Conservation (phyloP, 208 protist genomes). For the Acanthamoeba polyphaga region DNA sequence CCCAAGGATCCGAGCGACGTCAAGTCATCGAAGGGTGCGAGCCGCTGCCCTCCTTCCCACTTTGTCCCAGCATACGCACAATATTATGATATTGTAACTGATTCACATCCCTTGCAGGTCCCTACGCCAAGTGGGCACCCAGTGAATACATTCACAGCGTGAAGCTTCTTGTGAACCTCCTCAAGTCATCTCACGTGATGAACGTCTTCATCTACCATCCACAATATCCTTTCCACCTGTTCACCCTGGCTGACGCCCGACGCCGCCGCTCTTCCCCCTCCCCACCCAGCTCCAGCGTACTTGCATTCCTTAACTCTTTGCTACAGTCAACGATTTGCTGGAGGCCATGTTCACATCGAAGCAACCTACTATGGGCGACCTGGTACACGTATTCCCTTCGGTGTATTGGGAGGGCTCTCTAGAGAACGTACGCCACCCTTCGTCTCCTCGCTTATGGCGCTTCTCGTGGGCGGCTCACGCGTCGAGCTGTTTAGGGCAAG, state of each 20-base stretch:
- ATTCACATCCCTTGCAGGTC: neutral
- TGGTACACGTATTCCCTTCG: neutral
- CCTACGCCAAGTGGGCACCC: neutral
- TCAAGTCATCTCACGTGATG: conserved; percentile 53
- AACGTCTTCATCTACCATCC: conserved; percentile 39
- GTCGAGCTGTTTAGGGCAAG: neutral
- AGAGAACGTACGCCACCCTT: neutral
- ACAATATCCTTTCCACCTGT: conserved; percentile 26
- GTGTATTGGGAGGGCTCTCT: neutral
- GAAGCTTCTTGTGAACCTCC: conserved; percentile 12
- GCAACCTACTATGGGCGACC: neutral
- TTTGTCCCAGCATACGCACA: neutral
- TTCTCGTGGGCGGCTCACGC: neutral
- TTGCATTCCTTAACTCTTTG: conserved; percentile 15
- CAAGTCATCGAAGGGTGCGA: conserved; percentile 22
- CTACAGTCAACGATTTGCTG: conserved; percentile 21
- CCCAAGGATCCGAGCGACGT: neutral
- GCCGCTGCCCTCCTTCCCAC: neutral
- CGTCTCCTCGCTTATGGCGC: neutral
- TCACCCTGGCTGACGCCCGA: neutral
- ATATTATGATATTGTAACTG: neutral
- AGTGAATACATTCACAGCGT: neutral
- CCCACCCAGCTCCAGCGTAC: neutral
- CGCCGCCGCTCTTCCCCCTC: neutral
- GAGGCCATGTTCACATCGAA: conserved; percentile 49